Evolutionary conservation across 805 yeast genomes (phyloP).

Genomic region (Hanseniaspora clermontiae): DNA sequence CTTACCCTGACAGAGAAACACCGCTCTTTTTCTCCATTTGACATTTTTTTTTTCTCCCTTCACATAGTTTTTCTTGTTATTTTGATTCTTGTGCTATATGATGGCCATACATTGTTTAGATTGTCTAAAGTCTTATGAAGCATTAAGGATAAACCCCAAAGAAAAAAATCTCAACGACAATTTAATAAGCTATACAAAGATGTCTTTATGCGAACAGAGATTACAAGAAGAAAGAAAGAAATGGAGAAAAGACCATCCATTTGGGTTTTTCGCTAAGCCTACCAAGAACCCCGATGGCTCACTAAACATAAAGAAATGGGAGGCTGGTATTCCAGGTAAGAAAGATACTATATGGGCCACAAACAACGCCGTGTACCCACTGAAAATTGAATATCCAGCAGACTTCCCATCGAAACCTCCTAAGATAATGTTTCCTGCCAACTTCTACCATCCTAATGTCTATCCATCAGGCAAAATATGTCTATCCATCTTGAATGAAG

Average conservation of each 20-base stretch:
- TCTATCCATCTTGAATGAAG: constrained; percentile 81
- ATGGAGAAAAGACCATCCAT: constrained; percentile 98
- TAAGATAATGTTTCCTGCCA: constrained; percentile 75
- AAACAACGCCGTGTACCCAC: constrained; percentile 67
- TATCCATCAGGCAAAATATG: constrained; percentile 97
- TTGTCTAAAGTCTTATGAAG: background rate
- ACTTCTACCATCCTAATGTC: constrained; percentile 92
- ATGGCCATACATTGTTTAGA: background rate
- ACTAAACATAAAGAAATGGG: constrained; percentile 76
- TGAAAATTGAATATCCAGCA: constrained; percentile 68
- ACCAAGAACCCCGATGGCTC: constrained; percentile 66
- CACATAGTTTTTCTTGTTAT: too few species aligned
- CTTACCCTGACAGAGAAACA: background rate
- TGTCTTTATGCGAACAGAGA: constrained; percentile 59
- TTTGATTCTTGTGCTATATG: background rate
- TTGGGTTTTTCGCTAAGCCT: constrained; percentile 93
- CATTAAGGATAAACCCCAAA: background rate
- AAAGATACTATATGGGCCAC: constrained; percentile 67
- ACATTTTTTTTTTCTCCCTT: background rate
- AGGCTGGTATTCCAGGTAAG: constrained; percentile 93
- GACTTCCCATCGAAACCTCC: constrained; percentile 98
- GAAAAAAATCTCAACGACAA: background rate
- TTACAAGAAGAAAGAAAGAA: constrained; percentile 90
- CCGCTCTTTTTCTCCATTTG: background rate
- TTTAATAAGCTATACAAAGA: background rate